phyloP scores from a whole-genome alignment of 257 asterid species.

The Striga asiatica region DNA sequence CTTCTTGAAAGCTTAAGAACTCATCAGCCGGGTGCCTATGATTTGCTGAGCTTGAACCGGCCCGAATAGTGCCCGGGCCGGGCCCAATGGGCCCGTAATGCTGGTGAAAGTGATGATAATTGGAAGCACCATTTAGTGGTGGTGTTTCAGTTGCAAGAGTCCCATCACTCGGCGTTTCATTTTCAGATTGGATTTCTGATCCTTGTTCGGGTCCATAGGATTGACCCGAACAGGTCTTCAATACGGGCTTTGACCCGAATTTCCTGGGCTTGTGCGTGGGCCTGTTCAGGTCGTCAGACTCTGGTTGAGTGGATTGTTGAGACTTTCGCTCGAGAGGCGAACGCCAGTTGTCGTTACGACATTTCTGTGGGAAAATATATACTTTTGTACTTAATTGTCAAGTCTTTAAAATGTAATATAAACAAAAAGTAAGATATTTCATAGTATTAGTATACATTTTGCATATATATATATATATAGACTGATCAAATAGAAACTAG shows the following conservation, averaged over 20 bases:
- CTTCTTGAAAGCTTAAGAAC: conserved; percentile 15
- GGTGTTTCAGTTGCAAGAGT: too few relatives aligned
- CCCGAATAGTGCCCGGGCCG: background rate
- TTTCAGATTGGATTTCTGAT: background rate
- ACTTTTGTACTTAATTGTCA: too few relatives aligned
- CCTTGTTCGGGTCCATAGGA: background rate
- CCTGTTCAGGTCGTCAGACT: background rate
- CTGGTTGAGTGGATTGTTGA: background rate
- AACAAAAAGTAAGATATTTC: too few relatives aligned
- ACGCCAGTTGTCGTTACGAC: conserved; percentile 39
- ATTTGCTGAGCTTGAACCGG: background rate
- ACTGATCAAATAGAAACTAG: too few relatives aligned
- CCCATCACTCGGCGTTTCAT: background rate
- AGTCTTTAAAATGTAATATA: too few relatives aligned
- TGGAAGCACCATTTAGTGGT: background rate
- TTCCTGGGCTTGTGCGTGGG: conserved; percentile 18
- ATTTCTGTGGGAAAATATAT: conserved; percentile 26
- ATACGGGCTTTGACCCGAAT: conserved; percentile 35
- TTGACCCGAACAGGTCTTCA: background rate
- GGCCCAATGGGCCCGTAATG: conserved; percentile 4
- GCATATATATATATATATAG: too few relatives aligned
- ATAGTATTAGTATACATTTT: too few relatives aligned
- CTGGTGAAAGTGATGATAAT: background rate
- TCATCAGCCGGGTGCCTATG: conserved; percentile 14
- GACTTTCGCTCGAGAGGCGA: conserved; percentile 21